A percentile compares a stretch with the other conserved stretches of the same genome.
Evolutionary conservation across 2,329 filamentous ascomycete species (phyloP).

Genomic region (Thyridium curvatum): DNA sequence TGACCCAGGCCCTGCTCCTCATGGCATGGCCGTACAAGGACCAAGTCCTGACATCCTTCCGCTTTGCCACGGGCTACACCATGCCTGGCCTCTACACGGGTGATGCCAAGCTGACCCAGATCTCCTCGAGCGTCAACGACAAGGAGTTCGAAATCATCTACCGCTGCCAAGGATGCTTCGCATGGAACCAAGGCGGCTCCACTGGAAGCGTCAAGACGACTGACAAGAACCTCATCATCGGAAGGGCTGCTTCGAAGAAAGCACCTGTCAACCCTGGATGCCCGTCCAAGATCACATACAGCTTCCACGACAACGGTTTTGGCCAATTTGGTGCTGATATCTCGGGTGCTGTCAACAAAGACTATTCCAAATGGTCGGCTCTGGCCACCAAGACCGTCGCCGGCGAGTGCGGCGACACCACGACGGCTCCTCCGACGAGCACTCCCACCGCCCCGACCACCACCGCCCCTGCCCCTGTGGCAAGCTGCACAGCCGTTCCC

Average conservation of each 20-base stretch:
- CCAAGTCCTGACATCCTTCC: slow-evolving; percentile 50
- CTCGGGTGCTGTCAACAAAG: slow-evolving; percentile 28
- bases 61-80: slow-evolving; percentile 52
- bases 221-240: slow-evolving; percentile 38
- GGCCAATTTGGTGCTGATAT: slow-evolving; percentile 44
- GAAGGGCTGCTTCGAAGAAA: slow-evolving; percentile 46
- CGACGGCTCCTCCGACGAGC: slow-evolving; percentile 11
- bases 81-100: slow-evolving; percentile 54
- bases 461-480: not conserved
- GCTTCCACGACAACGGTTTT: slow-evolving; percentile 48
- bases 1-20: slow-evolving; percentile 53
- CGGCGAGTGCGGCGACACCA: slow-evolving; percentile 23
- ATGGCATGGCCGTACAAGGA: slow-evolving; percentile 49
- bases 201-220: slow-evolving; percentile 37
- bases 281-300: slow-evolving; percentile 35
- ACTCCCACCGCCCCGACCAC: slow-evolving; percentile 18
- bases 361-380: slow-evolving; percentile 36
- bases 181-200: slow-evolving; percentile 43
- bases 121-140: slow-evolving; percentile 50
- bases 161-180: slow-evolving; percentile 52
- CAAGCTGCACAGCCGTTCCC: slow-evolving; percentile 2
- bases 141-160: slow-evolving; percentile 59
- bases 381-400: slow-evolving; percentile 33
- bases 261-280: slow-evolving; percentile 34
- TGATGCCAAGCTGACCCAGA: slow-evolving; percentile 50